Conservation (phyloP, 2,329 filamentous ascomycete species). For the Sporothrix mexicana region DNA sequence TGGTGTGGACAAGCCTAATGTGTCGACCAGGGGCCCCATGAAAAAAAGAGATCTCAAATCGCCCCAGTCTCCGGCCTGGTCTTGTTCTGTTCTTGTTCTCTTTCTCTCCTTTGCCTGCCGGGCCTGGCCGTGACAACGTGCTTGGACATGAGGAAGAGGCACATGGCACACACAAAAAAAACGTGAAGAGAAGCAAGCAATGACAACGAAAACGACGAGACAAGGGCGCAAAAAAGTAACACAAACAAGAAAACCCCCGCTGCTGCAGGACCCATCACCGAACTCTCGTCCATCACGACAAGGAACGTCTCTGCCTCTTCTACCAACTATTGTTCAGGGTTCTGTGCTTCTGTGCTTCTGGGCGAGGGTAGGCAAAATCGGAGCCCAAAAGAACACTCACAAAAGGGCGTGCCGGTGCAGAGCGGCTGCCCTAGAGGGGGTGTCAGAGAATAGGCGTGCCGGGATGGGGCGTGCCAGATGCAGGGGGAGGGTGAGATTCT, state of each 20-base stretch:
- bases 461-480: background rate
- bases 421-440: constrained; percentile 14
- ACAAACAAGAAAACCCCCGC: constrained; percentile 21
- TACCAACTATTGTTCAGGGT: background rate
- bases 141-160: background rate
- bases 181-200: background rate
- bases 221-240: background rate
- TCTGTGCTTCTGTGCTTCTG: no score
- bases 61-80: background rate
- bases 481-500: background rate
- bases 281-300: constrained; percentile 6
- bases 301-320: background rate
- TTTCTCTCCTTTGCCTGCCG: background rate
- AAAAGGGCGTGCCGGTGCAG: constrained; percentile 4
- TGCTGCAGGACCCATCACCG: constrained; percentile 36
- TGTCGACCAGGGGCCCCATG: constrained; percentile 19
- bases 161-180: background rate
- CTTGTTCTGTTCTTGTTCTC: background rate
- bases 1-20: constrained; percentile 26
- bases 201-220: background rate
- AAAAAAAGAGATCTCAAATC: constrained; percentile 18
- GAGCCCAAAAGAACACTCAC: background rate
- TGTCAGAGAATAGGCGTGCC: background rate
- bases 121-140: background rate
- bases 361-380: constrained; percentile 4